These are phyloP conservation scores for Diaporthe sp. DNA, from an alignment of 2,329 filamentous ascomycete genomes.

Conservation along the genomic window DNA sequence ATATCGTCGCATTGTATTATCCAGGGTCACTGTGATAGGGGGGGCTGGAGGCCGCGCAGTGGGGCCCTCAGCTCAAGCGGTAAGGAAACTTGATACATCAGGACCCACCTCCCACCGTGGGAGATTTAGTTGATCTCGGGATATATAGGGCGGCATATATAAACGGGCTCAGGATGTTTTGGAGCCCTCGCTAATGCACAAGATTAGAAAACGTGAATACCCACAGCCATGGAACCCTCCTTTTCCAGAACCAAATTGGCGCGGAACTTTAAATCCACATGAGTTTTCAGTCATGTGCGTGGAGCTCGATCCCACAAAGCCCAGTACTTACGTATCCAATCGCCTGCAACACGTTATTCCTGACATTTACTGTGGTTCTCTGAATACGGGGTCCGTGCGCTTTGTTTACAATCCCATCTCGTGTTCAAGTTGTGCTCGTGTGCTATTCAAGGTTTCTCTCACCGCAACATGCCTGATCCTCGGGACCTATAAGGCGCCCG, in stretches of 20 bases:
- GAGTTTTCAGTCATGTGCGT: not conserved
- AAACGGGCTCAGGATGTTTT: not conserved
- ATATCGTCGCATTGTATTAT: not conserved
- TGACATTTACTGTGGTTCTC: constrained; percentile 19
- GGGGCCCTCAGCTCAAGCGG: constrained; percentile 10
- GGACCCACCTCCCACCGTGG: not conserved
- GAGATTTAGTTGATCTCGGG: constrained; percentile 25
- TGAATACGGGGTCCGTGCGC: not conserved
- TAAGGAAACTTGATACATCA: not conserved
- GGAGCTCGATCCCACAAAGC: constrained; percentile 18
- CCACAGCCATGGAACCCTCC: constrained; percentile 18
- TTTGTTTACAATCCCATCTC: not conserved
- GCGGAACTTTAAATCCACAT: not conserved
- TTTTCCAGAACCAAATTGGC: not conserved
- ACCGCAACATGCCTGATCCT: not conserved
- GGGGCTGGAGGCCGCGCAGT: constrained; percentile 1
- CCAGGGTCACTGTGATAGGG: constrained; percentile 15
- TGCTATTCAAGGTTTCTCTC: not conserved
- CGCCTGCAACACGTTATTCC: not conserved
- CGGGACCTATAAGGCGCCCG: not conserved
- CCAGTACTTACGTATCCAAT: not conserved
- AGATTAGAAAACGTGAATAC: not conserved
- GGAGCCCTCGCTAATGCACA: constrained; percentile 1
- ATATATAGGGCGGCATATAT: constrained; percentile 26
- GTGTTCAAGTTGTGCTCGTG: constrained; percentile 4